Percentiles rank a stretch among this genome's conserved stretches.
Conservation (phyloP, 331 rosid genomes). For the Rosa hybrid region DNA sequence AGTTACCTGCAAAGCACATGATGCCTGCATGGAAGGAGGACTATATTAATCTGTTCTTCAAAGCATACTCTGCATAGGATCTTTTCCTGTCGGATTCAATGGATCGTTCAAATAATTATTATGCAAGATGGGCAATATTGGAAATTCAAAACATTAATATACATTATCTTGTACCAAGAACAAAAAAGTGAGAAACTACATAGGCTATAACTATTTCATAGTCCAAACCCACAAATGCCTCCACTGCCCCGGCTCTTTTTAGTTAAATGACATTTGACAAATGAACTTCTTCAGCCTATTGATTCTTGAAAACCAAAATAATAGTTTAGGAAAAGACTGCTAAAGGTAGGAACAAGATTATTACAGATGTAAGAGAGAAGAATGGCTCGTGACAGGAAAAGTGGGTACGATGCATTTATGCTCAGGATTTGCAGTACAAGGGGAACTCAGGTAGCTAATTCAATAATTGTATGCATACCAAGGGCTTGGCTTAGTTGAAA, state of each 20-base stretch:
- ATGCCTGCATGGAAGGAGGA: slow-evolving; percentile 89
- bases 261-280: neutral
- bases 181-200: neutral
- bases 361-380: neutral
- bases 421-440: neutral
- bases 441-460: neutral
- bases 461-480: neutral
- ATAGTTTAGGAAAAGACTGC: neutral
- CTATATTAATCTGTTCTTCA: slow-evolving; percentile 73
- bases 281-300: neutral
- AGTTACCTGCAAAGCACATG: slow-evolving; percentile 77
- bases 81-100: slow-evolving; percentile 63
- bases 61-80: slow-evolving; percentile 87
- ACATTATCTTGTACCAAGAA: neutral
- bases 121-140: neutral
- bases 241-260: neutral
- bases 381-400: neutral
- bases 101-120: neutral
- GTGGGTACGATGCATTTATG: neutral
- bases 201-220: neutral
- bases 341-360: neutral
- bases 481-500: neutral
- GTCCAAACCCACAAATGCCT: neutral
- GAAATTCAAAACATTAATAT: neutral
- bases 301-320: neutral